Base-by-base conservation (phyloP, 257 asterid species). In the Gentiana dahurica region DNA sequence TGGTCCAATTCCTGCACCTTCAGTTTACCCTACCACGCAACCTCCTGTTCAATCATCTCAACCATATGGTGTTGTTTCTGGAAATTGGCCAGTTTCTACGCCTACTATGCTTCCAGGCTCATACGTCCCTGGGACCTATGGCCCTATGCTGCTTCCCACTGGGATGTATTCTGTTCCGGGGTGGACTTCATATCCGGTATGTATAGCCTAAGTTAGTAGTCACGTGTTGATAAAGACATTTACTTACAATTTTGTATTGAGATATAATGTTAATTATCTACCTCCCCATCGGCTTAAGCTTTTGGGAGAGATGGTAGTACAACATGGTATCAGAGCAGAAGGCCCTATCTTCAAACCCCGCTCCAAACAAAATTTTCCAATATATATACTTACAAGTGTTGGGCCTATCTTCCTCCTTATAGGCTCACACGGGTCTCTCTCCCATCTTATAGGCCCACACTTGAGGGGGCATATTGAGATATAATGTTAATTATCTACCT, bases 21-120 rank as follows among this genome's bases (percentile, higher is more conserved):
- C 78, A 59, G 61, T 73, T 49, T 89, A 83, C 70, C 87, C 84
- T 45, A 11, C 83, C 2, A 53, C 79, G 64, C 89, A 75, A 49
- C 84, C 86, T 68, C 57, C 94, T 58, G 57, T 76, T 55, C 96
- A 87, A 65, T 69, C 94, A 60, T 79, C 98, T 68, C 97, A 84
- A 66, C 96, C 80, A 7, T 90, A 86, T 53, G 94, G 95, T 34
- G 71, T 84, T 15, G 71, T 82, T 66, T 59, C 89, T 68, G 94
- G 96, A 68, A 87, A 83, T 77, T 91, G 98, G 98, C 78, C 95
- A 1, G 71, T 79, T 70, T 76, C 83, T 35, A 78, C 93, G 73
- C 86, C 95, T 34, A 58, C 92, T 8, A 63, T 87, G 77, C 74
- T 91, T 53, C 87, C 83, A 3, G 87, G 94, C 67, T 73, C 95